Conservation (phyloP, 2,329 filamentous ascomycete genomes). For the Tolypocladium endophyticum region DNA sequence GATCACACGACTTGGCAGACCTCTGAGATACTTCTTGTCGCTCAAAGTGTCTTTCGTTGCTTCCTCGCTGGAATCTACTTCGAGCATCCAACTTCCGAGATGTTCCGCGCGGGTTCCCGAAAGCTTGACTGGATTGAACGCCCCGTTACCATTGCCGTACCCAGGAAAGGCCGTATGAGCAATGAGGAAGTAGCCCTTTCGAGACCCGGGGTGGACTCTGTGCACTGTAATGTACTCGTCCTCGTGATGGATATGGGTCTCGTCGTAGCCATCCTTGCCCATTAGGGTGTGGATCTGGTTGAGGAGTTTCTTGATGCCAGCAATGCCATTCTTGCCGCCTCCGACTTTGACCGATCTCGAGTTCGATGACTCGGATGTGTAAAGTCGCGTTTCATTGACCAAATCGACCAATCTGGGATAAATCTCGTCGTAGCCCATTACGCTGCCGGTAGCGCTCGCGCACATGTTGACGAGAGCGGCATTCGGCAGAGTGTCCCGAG, state of each 20-base stretch:
- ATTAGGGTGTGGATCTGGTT: constrained; percentile 93
- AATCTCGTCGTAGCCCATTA: constrained; percentile 96
- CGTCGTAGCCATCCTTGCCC: constrained; percentile 89
- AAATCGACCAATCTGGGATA: constrained; percentile 91
- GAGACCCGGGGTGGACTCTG: constrained; percentile 80
- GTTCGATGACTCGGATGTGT: constrained; percentile 66
- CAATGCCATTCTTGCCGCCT: constrained; percentile 73
- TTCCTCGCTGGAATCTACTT: constrained; percentile 70
- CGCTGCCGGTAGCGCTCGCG: constrained; percentile 84
- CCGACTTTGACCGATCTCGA: constrained; percentile 48
- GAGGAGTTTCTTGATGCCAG: constrained; percentile 79
- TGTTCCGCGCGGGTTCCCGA: constrained; percentile 76
- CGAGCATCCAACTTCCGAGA: constrained; percentile 83
- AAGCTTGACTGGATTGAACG: constrained; percentile 69
- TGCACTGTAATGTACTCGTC: constrained; percentile 95
- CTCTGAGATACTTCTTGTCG: constrained; percentile 64
- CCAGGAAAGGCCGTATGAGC: constrained; percentile 94
- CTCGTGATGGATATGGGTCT: constrained; percentile 95
- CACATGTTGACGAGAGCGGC: constrained; percentile 95
- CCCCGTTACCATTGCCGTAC: constrained; percentile 73
- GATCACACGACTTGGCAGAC: constrained; percentile 73
- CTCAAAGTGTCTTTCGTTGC: constrained; percentile 51
- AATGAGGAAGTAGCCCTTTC: constrained; percentile 91
- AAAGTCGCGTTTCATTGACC: constrained; percentile 77
- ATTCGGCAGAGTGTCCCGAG: constrained; percentile 86